A percentile compares a stretch with the other conserved stretches of the same genome.
Evolutionary conservation across 2,329 filamentous ascomycete genomes (phyloP).

Genomic region (Moelleriella libera): DNA sequence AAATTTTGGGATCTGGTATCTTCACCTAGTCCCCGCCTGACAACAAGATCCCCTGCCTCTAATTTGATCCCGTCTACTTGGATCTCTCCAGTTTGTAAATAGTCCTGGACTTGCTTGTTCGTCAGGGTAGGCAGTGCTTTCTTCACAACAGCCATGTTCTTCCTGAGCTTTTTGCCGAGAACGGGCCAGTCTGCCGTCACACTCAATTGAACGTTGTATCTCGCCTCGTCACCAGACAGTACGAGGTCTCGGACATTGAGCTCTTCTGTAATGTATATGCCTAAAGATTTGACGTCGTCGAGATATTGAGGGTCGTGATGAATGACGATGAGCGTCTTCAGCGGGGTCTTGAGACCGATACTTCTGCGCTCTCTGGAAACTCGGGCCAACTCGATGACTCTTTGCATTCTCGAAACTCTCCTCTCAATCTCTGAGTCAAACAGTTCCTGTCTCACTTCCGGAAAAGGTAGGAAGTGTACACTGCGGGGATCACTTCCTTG

Average conservation of each 20-base stretch:
- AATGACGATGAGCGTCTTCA: slow-evolving; percentile 82
- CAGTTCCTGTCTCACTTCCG: slow-evolving; percentile 74
- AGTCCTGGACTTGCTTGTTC: slow-evolving; percentile 69
- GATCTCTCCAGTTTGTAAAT: slow-evolving; percentile 59
- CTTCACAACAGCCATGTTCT: slow-evolving; percentile 82
- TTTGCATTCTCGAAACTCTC: slow-evolving; percentile 81
- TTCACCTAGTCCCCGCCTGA: slow-evolving; percentile 67
- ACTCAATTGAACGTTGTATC: slow-evolving; percentile 86
- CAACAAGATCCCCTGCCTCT: slow-evolving; percentile 61
- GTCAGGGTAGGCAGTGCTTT: slow-evolving; percentile 71
- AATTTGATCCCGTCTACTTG: slow-evolving; percentile 76
- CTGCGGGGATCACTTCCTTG: slow-evolving; percentile 62
- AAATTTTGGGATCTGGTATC: slow-evolving; percentile 56
- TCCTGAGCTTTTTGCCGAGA: slow-evolving; percentile 93
- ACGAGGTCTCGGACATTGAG: slow-evolving; percentile 80
- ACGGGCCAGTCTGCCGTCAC: slow-evolving; percentile 86
- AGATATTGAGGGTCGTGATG: slow-evolving; percentile 73
- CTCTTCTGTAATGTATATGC: slow-evolving; percentile 84
- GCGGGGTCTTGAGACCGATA: slow-evolving; percentile 77
- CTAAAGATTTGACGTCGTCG: slow-evolving; percentile 70
- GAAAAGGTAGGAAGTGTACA: slow-evolving; percentile 86
- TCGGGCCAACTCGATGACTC: slow-evolving; percentile 81
- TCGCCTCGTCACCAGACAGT: slow-evolving; percentile 72
- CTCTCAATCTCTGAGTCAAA: slow-evolving; percentile 81
- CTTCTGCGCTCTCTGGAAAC: slow-evolving; percentile 74